Base-by-base conservation (phyloP, 768 basidiomycete species). In the Chlorophyllum brunneum region DNA sequence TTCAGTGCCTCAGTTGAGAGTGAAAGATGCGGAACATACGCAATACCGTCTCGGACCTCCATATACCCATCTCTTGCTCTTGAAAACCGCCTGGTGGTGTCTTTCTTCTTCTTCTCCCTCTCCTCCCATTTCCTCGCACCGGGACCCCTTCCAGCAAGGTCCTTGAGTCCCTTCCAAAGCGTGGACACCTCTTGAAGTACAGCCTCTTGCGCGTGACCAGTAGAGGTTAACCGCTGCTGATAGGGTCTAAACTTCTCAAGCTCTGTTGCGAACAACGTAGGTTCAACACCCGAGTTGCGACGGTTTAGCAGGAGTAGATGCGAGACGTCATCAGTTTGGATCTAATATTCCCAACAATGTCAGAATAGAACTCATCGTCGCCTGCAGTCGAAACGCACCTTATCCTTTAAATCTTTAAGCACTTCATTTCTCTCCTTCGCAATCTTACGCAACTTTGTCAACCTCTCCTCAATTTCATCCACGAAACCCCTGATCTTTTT, bases 311-410 rank as follows among this genome's bases (percentile, higher is more conserved):
- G 79, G 0, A 98, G 80, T 1, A 97, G 77, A 63, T 95, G 92
- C 0, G 95, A 99, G 23, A 98, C 95, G 58, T 99, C 97, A 68
- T 99, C 97, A 23, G 78, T 75, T 82, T 98, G 97, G 41, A 97
- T 80, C 94, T 98, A 59, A 2, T 41, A 41, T 30, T 8, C 22
- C 23, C 16, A 16, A 39, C 22, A 15, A 34, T 18, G 22, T 47
- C 9, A 42, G 18, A 16, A 30, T 7, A 26, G n/a, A 47, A 29
- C 18, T 13, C 48, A 34, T 11, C 37, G 40, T 1, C 13, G 33
- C 29, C n/a, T 22, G 20, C 29, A 33, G 22, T 33, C 44, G 13
- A 24, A 41, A 39, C 51, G 38, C 48, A 93, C 95, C 82, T 95
- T 97, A 38, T 98, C 95, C 66, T 98, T 99, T 43, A 99, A 73